A percentile compares a stretch with the other conserved stretches of the same genome.
These are phyloP conservation scores for Yamadazyma olivae DNA, from an alignment of 805 yeast genomes.

Conservation along the genomic window DNA sequence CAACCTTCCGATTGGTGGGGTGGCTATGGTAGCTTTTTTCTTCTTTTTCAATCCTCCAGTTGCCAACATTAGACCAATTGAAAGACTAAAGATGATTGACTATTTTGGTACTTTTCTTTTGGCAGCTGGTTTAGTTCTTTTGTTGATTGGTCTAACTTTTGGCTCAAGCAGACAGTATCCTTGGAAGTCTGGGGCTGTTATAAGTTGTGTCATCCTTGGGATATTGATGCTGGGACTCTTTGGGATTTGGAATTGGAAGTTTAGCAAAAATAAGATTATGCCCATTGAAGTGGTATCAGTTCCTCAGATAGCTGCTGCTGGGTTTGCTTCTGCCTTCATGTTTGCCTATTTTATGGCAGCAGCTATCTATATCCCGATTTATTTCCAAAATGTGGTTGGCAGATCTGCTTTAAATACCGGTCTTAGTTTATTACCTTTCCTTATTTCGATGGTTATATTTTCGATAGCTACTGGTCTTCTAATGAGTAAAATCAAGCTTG, in stretches of 20 bases:
- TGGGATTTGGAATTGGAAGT: constrained; percentile 37
- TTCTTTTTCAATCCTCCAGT: constrained; percentile 44
- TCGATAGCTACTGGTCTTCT: constrained; percentile 37
- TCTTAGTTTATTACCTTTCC: constrained; percentile 39
- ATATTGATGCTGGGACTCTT: constrained; percentile 29
- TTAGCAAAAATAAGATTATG: constrained; percentile 44
- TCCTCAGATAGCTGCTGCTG: constrained; percentile 36
- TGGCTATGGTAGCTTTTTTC: constrained; percentile 35
- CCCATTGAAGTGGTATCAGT: constrained; percentile 40
- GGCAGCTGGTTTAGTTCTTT: constrained; percentile 39
- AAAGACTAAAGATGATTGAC: constrained; percentile 44
- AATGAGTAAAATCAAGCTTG: constrained; percentile 34
- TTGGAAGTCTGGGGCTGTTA: constrained; percentile 54
- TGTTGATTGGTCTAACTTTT: constrained; percentile 48
- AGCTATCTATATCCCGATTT: constrained; percentile 25
- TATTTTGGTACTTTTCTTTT: constrained; percentile 42
- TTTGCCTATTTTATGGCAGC: constrained; percentile 37
- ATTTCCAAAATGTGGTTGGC: constrained; percentile 47
- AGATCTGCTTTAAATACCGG: constrained; percentile 45
- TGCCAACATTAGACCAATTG: constrained; percentile 29
- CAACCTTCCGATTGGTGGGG: constrained; percentile 63
- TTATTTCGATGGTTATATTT: constrained; percentile 35
- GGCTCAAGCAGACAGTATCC: constrained; percentile 44
- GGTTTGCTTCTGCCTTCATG: constrained; percentile 27
- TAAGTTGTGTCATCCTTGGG: constrained; percentile 47